Percentiles rank a stretch among this genome's conserved stretches.
Evolutionary conservation across 1,139 yeast species (phyloP).

Genomic region (Candida neerlandica): DNA sequence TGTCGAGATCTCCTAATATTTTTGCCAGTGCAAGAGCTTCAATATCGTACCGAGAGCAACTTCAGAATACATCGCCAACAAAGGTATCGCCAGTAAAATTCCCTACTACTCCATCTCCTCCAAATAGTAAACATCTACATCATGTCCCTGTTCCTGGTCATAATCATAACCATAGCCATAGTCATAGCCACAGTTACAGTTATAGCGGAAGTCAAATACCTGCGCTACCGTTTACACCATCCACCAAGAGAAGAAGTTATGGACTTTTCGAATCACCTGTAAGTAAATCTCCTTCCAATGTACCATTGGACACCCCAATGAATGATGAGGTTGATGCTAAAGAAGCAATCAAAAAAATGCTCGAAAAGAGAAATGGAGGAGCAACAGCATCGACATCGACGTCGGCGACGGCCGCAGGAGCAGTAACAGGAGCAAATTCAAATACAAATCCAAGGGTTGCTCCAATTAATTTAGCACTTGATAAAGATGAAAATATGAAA

Average conservation of each 20-base stretch:
- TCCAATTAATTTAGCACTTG: neutral
- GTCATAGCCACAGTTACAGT: neutral
- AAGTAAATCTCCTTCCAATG: conserved; percentile 32
- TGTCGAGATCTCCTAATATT: conserved; percentile 13
- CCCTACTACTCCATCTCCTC: conserved; percentile 2
- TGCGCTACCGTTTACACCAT: conserved; percentile 44
- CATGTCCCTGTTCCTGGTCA: neutral
- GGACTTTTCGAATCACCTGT: conserved; percentile 38
- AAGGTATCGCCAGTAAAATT: neutral
- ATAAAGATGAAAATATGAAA: neutral
- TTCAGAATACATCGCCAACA: neutral
- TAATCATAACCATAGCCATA: neutral
- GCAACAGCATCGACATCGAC: neutral
- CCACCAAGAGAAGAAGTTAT: conserved; percentile 38
- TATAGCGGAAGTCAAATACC: neutral
- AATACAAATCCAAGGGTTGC: neutral
- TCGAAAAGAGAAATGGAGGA: conserved; percentile 19
- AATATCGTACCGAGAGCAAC: neutral
- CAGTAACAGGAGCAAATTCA: too few species aligned
- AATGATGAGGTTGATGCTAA: conserved; percentile 22
- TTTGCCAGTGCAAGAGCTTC: neutral
- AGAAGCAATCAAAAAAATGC: conserved; percentile 19
- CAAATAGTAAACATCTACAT: neutral
- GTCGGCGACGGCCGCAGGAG: neutral
- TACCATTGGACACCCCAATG: conserved; percentile 41